Conservation (phyloP, 352 stramenopile genomes). For the Globisporangium emineosum region DNA sequence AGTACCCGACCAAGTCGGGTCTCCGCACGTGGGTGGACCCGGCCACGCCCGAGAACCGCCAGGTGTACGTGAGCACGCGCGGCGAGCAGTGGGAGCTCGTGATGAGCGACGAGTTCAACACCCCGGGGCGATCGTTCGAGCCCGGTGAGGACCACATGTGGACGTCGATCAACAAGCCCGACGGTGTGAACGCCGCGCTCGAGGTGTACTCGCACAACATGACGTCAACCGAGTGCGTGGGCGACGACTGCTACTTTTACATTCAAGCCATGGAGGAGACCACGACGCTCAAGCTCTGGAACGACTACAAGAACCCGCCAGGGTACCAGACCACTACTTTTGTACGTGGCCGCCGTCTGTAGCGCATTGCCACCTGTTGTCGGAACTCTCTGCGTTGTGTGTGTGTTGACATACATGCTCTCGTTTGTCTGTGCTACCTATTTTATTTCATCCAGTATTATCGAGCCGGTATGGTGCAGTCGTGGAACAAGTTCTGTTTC, state of each 20-base stretch:
- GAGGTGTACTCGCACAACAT: constrained; percentile 76
- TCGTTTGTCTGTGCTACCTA: too few relatives aligned
- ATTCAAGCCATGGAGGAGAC: constrained; percentile 47
- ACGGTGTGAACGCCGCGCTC: constrained; percentile 69
- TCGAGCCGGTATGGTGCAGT: constrained; percentile 83
- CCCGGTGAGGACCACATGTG: constrained; percentile 93
- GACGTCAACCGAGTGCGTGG: constrained; percentile 54
- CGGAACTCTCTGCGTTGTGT: neutral
- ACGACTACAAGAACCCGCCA: constrained; percentile 54
- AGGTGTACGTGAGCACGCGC: constrained; percentile 50
- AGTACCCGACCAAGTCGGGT: constrained; percentile 53
- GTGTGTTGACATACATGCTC: constrained; percentile 37
- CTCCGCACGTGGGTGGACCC: constrained; percentile 64
- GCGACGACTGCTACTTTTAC: constrained; percentile 57
- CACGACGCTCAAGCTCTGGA: constrained; percentile 49
- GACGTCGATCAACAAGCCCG: constrained; percentile 80
- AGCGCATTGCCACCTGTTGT: too few relatives aligned
- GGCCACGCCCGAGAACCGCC: constrained; percentile 33
- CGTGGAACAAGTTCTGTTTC: constrained; percentile 95
- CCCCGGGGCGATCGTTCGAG: constrained; percentile 72
- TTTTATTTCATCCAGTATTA: constrained; percentile 25
- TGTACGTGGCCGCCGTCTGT: constrained; percentile 1
- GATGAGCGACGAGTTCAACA: constrained; percentile 81
- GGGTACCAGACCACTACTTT: constrained; percentile 46
- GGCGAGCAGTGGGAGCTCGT: constrained; percentile 58